Evolutionary conservation across 2,329 filamentous ascomycete genomes (phyloP).

Genomic region (Hysterium pulicare): DNA sequence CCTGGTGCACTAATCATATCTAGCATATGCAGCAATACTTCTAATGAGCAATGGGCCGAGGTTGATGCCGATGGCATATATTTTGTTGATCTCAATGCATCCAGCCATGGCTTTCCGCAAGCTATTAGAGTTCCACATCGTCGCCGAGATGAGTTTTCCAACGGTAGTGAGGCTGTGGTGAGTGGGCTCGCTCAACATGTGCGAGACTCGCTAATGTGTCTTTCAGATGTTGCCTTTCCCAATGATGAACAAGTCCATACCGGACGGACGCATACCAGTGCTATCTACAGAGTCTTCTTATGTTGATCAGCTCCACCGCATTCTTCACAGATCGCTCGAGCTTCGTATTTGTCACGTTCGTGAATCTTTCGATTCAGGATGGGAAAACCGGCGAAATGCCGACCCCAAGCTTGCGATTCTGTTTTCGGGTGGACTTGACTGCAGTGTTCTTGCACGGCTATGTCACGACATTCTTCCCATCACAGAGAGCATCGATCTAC

Average conservation of each 20-base stretch:
- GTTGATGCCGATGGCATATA: constrained; percentile 83
- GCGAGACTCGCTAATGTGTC: constrained; percentile 19
- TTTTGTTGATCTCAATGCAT: constrained; percentile 54
- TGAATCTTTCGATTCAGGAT: constrained; percentile 15
- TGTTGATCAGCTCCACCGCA: constrained; percentile 52
- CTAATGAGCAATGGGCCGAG: constrained; percentile 62
- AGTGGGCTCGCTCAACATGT: too few relatives aligned
- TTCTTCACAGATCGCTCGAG: constrained; percentile 60
- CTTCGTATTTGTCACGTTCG: constrained; percentile 47
- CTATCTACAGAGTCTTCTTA: constrained; percentile 44
- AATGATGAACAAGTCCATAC: constrained; percentile 41
- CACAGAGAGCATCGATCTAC: constrained; percentile 71
- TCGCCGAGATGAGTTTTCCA: constrained; percentile 13
- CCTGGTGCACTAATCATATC: constrained; percentile 39
- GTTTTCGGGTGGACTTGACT: constrained; percentile 94
- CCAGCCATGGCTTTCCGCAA: too few relatives aligned
- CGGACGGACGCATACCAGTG: constrained; percentile 32
- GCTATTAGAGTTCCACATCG: constrained; percentile 27
- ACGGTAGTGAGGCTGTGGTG: too few relatives aligned
- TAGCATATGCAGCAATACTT: constrained; percentile 35
- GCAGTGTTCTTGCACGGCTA: constrained; percentile 79
- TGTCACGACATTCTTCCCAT: constrained; percentile 70
- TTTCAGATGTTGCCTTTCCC: constrained; percentile 43
- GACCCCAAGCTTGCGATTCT: constrained; percentile 67
- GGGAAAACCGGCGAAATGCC: neutral